phyloP scores from a whole-genome alignment of 2,329 filamentous ascomycete genomes.

The Lachnellula occidentalis region DNA sequence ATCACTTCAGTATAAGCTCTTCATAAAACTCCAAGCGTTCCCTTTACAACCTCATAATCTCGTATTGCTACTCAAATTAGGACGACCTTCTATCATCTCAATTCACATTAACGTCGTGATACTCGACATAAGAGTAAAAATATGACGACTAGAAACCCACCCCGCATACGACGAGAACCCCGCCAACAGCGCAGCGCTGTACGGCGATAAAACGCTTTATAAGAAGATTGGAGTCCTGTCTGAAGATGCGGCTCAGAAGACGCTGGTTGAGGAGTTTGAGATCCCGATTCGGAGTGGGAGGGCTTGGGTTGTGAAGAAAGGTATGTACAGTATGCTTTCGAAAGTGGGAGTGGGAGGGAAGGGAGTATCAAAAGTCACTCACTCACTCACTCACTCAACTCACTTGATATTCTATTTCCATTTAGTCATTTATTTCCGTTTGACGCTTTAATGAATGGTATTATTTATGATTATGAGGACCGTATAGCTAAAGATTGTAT shows the following conservation, averaged over 20 bases:
- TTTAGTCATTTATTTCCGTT: neutral
- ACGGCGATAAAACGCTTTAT: constrained; percentile 24
- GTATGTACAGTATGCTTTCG: constrained; percentile 6
- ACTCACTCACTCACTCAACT: too few relatives aligned
- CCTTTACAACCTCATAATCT: too few relatives aligned
- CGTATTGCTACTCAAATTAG: too few relatives aligned
- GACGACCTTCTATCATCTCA: too few relatives aligned
- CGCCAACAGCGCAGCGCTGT: constrained; percentile 13
- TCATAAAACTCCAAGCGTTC: too few relatives aligned
- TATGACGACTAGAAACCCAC: neutral
- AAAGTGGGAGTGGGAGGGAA: neutral
- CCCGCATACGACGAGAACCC: constrained; percentile 15
- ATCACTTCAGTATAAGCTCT: too few relatives aligned
- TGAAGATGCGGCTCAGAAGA: constrained; percentile 8
- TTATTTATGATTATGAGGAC: too few relatives aligned
- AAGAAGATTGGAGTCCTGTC: constrained; percentile 15
- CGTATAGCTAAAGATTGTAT: neutral
- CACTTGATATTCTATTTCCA: neutral
- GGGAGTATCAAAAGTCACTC: too few relatives aligned
- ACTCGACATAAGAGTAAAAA: too few relatives aligned
- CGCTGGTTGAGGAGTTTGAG: constrained; percentile 46
- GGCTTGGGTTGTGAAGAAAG: constrained; percentile 61
- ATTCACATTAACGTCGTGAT: neutral
- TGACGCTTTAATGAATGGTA: neutral
- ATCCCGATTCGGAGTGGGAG: constrained; percentile 68